Conservation (phyloP, 1,284 basidiomycete species). For the Microbotryum scabiosae region DNA sequence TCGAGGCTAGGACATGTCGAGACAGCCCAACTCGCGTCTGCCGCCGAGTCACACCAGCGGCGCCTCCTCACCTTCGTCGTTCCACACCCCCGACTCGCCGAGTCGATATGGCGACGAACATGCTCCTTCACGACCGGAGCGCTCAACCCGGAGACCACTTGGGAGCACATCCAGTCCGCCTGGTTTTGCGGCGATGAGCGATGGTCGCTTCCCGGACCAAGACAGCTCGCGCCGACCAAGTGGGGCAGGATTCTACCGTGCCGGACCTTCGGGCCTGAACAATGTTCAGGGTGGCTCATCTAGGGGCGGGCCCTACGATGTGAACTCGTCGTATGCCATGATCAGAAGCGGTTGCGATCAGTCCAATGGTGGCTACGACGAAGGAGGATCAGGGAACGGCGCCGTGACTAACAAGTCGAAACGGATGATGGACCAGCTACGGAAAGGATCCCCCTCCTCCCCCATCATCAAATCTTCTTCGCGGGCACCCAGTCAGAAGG, state of each 20-base stretch:
- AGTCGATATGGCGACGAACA: too few relatives aligned
- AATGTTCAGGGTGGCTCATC: too few relatives aligned
- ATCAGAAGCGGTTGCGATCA: too few relatives aligned
- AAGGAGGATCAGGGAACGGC: too few relatives aligned
- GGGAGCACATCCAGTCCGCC: slow-evolving; percentile 8
- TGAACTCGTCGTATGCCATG: too few relatives aligned
- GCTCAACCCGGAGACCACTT: slow-evolving; percentile 6
- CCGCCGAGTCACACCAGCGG: background rate
- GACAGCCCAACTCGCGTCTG: background rate
- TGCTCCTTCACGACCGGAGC: slow-evolving; percentile 6
- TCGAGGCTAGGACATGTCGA: background rate
- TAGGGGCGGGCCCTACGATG: too few relatives aligned
- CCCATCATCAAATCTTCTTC: background rate
- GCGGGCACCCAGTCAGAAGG: background rate
- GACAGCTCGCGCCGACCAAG: too few relatives aligned
- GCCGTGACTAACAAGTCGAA: background rate
- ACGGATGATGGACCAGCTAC: slow-evolving; percentile 4
- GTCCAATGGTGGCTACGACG: too few relatives aligned
- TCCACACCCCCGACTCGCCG: background rate
- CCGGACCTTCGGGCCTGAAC: too few relatives aligned
- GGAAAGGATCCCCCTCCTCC: background rate
- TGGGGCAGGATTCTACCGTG: too few relatives aligned
- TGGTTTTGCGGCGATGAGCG: slow-evolving; percentile 2
- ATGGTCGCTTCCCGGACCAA: slow-evolving; percentile 5
- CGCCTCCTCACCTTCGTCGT: background rate